Evolutionary conservation across 2,329 filamentous ascomycete species (phyloP).

Genomic region (Venturia effusa): DNA sequence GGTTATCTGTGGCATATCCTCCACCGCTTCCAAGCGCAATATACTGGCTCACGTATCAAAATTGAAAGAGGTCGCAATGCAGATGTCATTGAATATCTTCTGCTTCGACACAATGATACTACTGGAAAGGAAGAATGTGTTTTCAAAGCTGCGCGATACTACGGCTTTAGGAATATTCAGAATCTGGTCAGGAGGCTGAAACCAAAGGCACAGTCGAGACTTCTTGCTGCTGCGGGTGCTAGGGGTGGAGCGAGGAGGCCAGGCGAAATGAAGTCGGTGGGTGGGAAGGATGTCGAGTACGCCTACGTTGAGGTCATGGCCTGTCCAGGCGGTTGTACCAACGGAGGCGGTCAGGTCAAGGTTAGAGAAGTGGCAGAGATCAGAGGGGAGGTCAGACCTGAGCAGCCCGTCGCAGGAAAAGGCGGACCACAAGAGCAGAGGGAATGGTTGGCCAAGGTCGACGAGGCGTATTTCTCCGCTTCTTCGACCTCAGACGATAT

Average conservation of each 20-base stretch:
- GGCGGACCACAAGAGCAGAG: conserved; percentile 57
- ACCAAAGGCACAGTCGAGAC: conserved; percentile 63
- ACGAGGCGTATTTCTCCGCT: conserved; percentile 77
- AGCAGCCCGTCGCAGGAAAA: conserved; percentile 66
- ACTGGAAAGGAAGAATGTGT: conserved; percentile 41
- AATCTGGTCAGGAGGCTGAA: conserved; percentile 91
- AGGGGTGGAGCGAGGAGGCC: conserved; percentile 46
- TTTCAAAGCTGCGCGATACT: conserved; percentile 80
- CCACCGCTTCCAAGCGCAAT: conserved; percentile 53
- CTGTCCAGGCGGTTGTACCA: conserved; percentile 96
- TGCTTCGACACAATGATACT: conserved; percentile 40
- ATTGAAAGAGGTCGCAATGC: conserved; percentile 71
- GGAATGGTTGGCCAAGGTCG: conserved; percentile 41
- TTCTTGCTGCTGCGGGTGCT: conserved; percentile 62
- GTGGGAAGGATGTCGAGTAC: conserved; percentile 47
- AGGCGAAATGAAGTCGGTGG: conserved; percentile 30
- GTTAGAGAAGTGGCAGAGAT: conserved; percentile 62
- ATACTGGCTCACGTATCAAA: conserved; percentile 60
- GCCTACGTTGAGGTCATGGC: conserved; percentile 99
- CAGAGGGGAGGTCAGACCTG: conserved; percentile 45
- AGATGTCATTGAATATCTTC: conserved; percentile 78
- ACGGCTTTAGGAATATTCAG: conserved; percentile 96
- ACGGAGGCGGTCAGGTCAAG: conserved; percentile 92
- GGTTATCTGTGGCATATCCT: conserved; percentile 83
- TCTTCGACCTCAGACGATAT: conserved; percentile 43